Base-by-base conservation (phyloP, 2,329 filamentous ascomycete genomes). In the Microdochium bolleyi region DNA sequence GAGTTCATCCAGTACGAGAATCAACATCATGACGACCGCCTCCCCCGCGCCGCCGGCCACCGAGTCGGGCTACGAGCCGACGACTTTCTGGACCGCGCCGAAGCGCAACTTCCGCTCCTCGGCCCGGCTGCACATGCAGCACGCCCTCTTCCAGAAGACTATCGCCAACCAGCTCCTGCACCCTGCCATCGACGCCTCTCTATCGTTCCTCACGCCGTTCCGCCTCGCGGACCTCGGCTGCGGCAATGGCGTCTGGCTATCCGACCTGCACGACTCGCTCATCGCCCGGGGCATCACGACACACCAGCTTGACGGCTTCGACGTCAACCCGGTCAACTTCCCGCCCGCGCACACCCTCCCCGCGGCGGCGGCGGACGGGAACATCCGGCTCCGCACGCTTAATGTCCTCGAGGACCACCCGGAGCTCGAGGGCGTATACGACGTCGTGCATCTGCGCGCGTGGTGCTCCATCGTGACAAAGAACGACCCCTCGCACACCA, bases 81-180 rank as follows among this genome's bases (percentile, higher is more conserved):
- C 52, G 9, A 52, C 50, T 0, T 61, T 52, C 55, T 62, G 59
- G 61, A 11, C 48, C 9, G 56, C 57, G 1, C 59, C 59, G 2
- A 56, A 53, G 4, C 53, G 58, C 24, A 62, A 63, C 51, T 62
- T 60, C 37, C 54, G 57, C 16, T 50, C 57, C 5, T 62, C 61
- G 0, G 58, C 60, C 1, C 57, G 60, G 4, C 58, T 64, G 38
- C 61, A 63, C 24, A 53, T 65, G 1, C 61, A 64, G 25, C 63
- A 65, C 46, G 52, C 52, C n/a, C 56, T 64, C 19, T 49, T 52
- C 50, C 58, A 64, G 48, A 62, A 61, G 37, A 63, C 61, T 0
- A 51, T 64, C 5, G 56, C 53, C 19, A 52, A 55, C 37, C 16
- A 19, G 7, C 53, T 62, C 27, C 38, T 66, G 11, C 56, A 63